These are phyloP conservation scores for Tardiomyces digboiensis DNA, from an alignment of 1,139 yeast genomes.

Conservation along the genomic window DNA sequence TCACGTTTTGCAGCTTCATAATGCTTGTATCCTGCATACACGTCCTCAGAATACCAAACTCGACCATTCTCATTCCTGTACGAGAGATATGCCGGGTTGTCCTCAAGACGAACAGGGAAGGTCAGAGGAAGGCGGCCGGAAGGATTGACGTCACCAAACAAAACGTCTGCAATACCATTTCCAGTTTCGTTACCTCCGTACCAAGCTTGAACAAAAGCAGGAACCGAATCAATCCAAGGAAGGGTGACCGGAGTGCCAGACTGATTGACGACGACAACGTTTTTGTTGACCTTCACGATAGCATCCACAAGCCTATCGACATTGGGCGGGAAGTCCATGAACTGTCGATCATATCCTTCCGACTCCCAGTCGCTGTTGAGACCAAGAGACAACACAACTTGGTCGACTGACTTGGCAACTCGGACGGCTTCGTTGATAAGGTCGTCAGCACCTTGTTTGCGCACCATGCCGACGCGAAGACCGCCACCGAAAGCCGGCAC, in stretches of 20 bases:
- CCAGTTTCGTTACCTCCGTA: slow-evolving; percentile 42
- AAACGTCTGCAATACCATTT: slow-evolving; percentile 44
- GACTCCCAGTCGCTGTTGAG: slow-evolving; percentile 42
- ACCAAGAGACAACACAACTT: slow-evolving; percentile 38
- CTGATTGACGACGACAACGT: slow-evolving; percentile 47
- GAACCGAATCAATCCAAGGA: slow-evolving; percentile 44
- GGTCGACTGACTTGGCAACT: slow-evolving; percentile 38
- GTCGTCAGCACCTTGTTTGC: slow-evolving; percentile 17
- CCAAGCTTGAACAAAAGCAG: slow-evolving; percentile 43
- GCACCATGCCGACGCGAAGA: slow-evolving; percentile 18
- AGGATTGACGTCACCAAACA: slow-evolving; percentile 58
- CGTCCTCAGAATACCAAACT: slow-evolving; percentile 46
- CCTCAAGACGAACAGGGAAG: slow-evolving; percentile 39
- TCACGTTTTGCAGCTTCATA: slow-evolving; percentile 41
- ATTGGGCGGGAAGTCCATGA: slow-evolving; percentile 38
- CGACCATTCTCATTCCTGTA: slow-evolving; percentile 39
- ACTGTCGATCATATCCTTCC: slow-evolving; percentile 41
- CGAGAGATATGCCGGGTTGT: slow-evolving; percentile 41
- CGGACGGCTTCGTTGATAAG: slow-evolving; percentile 34
- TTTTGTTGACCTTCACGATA: slow-evolving; percentile 39
- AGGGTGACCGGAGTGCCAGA: slow-evolving; percentile 55
- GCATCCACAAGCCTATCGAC: slow-evolving; percentile 39
- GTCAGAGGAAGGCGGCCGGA: slow-evolving; percentile 55
- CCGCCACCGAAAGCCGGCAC: slow-evolving; percentile 32
- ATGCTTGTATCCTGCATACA: slow-evolving; percentile 51